phyloP scores from a whole-genome alignment of 306 rosid genomes.

The Inga oerstediana region DNA sequence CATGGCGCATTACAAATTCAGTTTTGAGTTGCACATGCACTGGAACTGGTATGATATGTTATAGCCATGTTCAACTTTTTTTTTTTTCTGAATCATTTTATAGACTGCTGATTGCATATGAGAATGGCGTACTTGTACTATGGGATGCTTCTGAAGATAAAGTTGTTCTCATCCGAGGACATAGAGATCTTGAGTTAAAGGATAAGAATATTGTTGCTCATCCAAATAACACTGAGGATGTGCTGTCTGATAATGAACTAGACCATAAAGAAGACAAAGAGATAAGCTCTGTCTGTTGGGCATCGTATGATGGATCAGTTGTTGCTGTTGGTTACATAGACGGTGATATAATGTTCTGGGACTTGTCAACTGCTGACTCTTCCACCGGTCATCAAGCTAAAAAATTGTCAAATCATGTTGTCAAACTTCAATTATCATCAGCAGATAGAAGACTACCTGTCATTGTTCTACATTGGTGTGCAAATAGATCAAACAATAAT shows the following conservation, averaged over 20 bases:
- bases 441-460: constrained; percentile 74
- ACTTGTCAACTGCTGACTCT: constrained; percentile 56
- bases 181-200: constrained; percentile 59
- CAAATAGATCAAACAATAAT: constrained; percentile 41
- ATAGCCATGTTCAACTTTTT: constrained; percentile 15
- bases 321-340: constrained; percentile 84
- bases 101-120: constrained; percentile 83
- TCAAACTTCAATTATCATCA: constrained; percentile 77
- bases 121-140: constrained; percentile 75
- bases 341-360: constrained; percentile 94
- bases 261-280: constrained; percentile 64
- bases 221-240: constrained; percentile 41
- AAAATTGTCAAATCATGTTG: constrained; percentile 50
- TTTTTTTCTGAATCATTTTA: constrained; percentile 42
- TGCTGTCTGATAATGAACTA: constrained; percentile 47
- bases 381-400: constrained; percentile 42
- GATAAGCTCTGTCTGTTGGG: constrained; percentile 88
- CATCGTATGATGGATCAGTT: constrained; percentile 70
- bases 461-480: constrained; percentile 69
- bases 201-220: constrained; percentile 39
- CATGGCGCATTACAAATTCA: background rate
- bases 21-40: constrained; percentile 16
- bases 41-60: constrained; percentile 1
- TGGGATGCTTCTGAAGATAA: constrained; percentile 90
- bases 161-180: constrained; percentile 71